Base-by-base conservation (phyloP, 768 basidiomycete species). In the Rhizopogon roseolus region DNA sequence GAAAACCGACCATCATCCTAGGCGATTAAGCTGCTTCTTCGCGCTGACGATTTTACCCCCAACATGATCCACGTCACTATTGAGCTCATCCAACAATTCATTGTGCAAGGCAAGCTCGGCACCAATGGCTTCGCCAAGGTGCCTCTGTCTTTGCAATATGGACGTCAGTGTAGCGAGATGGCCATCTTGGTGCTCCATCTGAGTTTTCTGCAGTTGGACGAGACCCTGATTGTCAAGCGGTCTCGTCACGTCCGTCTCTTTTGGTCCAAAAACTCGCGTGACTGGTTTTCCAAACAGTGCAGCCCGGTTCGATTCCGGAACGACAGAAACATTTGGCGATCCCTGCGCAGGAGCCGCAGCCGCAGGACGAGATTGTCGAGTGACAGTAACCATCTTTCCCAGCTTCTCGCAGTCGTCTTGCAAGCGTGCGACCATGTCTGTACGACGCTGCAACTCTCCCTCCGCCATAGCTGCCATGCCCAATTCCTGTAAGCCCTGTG, bases 321-420 rank as follows among this genome's bases (percentile, higher is more conserved):
- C 78, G 10, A 64, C 1, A 4, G 63, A 54, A 16, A 69, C 63
- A 42, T 22, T 22, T 22, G 22, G 22, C 22, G 3, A 22, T 22
- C 60, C 61, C 8, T 46, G 41, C 8, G 73, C 61, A 9, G 71
- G 65, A 0, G 72, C 67, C 39, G 61, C 41, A 50, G 64, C 29
- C 52, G 68, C 57, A 39, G 64, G 60, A 53, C 79, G 76, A 40
- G 76, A 75, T 61, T 81, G 82, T 54, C 81, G 80, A 29, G 81
- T 86, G 43, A 90, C 82, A 34, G 90, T 88, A 40, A 93, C 86
- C 78, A 96, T 90, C 76, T 83, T 84, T 38, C 83, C 82, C 54
- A 97, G 75, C 73, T 88, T 90, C 74, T 90, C 90, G 73, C 90
- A 88, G 66, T 98, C 95, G 65, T 94, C 93, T 70, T 89, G 88